phyloP scores from a whole-genome alignment of 1,284 basidiomycete genomes.

The Ganoderma resinaceum region DNA sequence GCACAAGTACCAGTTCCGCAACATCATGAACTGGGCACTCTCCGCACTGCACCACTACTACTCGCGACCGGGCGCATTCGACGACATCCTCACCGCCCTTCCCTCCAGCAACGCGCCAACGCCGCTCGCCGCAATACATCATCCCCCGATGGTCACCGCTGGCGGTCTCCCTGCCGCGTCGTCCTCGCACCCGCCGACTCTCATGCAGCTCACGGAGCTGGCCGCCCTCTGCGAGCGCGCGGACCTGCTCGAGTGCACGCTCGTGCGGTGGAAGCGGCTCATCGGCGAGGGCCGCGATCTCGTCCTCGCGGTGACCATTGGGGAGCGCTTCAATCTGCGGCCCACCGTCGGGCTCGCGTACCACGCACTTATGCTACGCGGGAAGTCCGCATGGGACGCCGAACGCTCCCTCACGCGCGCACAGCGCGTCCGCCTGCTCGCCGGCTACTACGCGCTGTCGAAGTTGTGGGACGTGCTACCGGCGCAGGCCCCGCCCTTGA shows the following conservation, averaged over 20 bases:
- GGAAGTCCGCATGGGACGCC: slow-evolving; percentile 49
- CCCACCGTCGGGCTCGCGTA: slow-evolving; percentile 50
- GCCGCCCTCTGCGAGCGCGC: slow-evolving; percentile 52
- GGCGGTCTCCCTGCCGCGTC: slow-evolving; percentile 15
- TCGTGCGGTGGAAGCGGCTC: slow-evolving; percentile 49
- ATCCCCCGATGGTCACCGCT: slow-evolving; percentile 29
- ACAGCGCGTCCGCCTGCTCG: slow-evolving; percentile 50
- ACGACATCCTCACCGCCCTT: slow-evolving; percentile 30
- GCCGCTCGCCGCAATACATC: slow-evolving; percentile 23
- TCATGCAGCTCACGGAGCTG: slow-evolving; percentile 52
- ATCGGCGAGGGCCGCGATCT: slow-evolving; percentile 51
- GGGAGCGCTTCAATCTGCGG: slow-evolving; percentile 51
- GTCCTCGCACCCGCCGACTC: slow-evolving; percentile 34
- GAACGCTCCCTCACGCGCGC: slow-evolving; percentile 45
- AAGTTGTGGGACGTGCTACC: slow-evolving; percentile 51
- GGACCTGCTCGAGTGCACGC: slow-evolving; percentile 48
- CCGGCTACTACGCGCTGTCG: slow-evolving; percentile 50
- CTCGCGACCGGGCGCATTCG: slow-evolving; percentile 43
- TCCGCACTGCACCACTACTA: slow-evolving; percentile 49
- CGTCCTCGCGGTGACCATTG: slow-evolving; percentile 48
- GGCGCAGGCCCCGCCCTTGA: slow-evolving; percentile 44
- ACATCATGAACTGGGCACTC: slow-evolving; percentile 58
- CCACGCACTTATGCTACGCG: slow-evolving; percentile 51
- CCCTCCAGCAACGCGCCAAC: slow-evolving; percentile 12
- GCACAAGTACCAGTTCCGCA: slow-evolving; percentile 63